Conservation (phyloP, 169 alveolate genomes). For the Miamiensis avidus region DNA sequence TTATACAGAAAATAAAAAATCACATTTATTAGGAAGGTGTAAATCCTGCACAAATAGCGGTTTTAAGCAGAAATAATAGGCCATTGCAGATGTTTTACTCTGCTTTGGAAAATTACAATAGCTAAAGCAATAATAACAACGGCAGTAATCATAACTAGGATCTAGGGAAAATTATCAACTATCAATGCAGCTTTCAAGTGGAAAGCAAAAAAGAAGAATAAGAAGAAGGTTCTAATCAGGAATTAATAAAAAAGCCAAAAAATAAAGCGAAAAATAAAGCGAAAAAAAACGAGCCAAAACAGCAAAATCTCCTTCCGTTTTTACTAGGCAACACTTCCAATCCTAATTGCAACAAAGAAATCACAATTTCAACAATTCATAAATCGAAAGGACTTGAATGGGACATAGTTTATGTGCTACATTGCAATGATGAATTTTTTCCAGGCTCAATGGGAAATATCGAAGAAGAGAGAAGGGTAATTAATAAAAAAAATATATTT, state of each 20-base stretch:
- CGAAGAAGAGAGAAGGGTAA: neutral
- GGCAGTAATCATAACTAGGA: too few species aligned
- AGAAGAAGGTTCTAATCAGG: neutral
- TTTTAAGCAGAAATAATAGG: neutral
- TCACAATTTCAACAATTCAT: constrained; percentile 17
- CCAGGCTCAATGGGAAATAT: neutral
- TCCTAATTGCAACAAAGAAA: neutral
- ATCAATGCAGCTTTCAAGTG: too few species aligned
- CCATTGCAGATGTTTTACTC: neutral
- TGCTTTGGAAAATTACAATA: too few species aligned
- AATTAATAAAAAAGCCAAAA: too few species aligned
- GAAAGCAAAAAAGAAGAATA: neutral
- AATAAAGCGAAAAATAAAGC: neutral
- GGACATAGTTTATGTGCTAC: constrained; percentile 6
- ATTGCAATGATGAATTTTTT: constrained; percentile 22
- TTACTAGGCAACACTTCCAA: neutral
- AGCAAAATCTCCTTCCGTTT: neutral
- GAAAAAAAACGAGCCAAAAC: neutral
- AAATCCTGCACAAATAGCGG: neutral
- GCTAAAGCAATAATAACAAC: too few species aligned
- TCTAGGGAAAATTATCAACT: too few species aligned
- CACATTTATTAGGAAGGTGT: too few species aligned
- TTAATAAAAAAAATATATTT: too few species aligned
- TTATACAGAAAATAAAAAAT: too few species aligned
- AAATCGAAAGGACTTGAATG: constrained; percentile 14